Base-by-base conservation (phyloP, 352 stramenopile species). In the Blastocystis sp. region DNA sequence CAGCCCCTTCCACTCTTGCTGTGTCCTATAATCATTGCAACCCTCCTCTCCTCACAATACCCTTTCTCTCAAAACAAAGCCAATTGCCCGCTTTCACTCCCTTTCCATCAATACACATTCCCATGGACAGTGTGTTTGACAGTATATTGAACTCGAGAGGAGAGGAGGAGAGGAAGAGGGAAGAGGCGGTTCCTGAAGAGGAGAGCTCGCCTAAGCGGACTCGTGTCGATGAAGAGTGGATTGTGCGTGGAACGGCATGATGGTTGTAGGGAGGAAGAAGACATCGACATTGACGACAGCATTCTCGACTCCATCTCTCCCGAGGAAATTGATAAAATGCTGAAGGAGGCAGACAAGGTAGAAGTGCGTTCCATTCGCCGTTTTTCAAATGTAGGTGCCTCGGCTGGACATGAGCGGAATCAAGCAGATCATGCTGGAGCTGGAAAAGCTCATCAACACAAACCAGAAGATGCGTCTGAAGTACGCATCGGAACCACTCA, bases 111-210 rank as follows among this genome's bases (percentile, higher is more conserved):
- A 34, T 34, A 34, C 28, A 34, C 28, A 34, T 34, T 34, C 28
- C 28, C 28, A 81, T 81, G 71, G 71, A 81, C 19, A 38, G 48
- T 64, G 28, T 81, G 21, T 81, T 81, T 81, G 71, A 81, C 54
- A 81, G n/a, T 40, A 81, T 81, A 45, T 66, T 81, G n/a, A 81
- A 81, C 66, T 81, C 71, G 40, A 81, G 66, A 59, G 60, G 66
- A 24, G 2, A 3, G 0, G 52, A 57, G 21, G 54, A 28, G 7
- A 7, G 54, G 43, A 81, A 81, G 40, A 45, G 71, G 24, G 14
- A 63, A 63, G 17, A 7, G 11, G 71, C 64, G 28, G 71, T 48
- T 64, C 17, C 11, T 2, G 17, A 10, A 14, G 10, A 66, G 45
- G 42, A 64, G 28, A 42, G 66, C 9, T 24, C 64, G 45, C 19